Conservation (phyloP, 352 stramenopile genomes). For the Globisporangium ultimum region DNA sequence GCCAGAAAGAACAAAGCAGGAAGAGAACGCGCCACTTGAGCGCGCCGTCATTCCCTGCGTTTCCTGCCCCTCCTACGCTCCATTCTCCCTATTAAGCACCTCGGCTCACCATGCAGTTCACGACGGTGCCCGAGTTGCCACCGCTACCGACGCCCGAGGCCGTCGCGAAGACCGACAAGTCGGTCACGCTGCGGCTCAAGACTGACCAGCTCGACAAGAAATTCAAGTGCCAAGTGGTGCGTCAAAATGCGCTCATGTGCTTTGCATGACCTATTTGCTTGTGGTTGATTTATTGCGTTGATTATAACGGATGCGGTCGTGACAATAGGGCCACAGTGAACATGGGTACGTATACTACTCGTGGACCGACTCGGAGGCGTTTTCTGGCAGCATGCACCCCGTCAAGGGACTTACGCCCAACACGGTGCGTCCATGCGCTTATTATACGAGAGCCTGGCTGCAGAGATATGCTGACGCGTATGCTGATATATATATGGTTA, state of each 20-base stretch:
- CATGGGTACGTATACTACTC: slow-evolving; percentile 88
- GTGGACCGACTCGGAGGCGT: slow-evolving; percentile 71
- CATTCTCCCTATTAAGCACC: neutral
- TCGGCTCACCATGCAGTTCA: slow-evolving; percentile 29
- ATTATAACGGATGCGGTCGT: neutral
- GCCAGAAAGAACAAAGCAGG: too few species aligned
- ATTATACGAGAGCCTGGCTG: neutral
- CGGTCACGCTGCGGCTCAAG: slow-evolving; percentile 58
- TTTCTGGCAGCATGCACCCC: slow-evolving; percentile 48
- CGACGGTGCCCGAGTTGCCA: slow-evolving; percentile 58
- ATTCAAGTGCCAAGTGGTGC: slow-evolving; percentile 61
- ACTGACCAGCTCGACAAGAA: slow-evolving; percentile 34
- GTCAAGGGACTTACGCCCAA: slow-evolving; percentile 73
- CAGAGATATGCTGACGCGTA: neutral
- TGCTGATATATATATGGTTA: neutral
- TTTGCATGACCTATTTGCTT: neutral
- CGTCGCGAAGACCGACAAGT: slow-evolving; percentile 75
- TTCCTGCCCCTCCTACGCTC: too few species aligned
- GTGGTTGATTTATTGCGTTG: neutral
- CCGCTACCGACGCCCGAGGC: slow-evolving; percentile 52
- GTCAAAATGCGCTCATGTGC: neutral
- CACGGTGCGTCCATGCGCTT: slow-evolving; percentile 30
- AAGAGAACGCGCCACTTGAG: too few species aligned
- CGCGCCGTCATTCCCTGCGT: too few species aligned
- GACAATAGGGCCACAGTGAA: slow-evolving; percentile 64